Base-by-base conservation (phyloP, 2,329 filamentous ascomycete species). In the Coniella vitis region DNA sequence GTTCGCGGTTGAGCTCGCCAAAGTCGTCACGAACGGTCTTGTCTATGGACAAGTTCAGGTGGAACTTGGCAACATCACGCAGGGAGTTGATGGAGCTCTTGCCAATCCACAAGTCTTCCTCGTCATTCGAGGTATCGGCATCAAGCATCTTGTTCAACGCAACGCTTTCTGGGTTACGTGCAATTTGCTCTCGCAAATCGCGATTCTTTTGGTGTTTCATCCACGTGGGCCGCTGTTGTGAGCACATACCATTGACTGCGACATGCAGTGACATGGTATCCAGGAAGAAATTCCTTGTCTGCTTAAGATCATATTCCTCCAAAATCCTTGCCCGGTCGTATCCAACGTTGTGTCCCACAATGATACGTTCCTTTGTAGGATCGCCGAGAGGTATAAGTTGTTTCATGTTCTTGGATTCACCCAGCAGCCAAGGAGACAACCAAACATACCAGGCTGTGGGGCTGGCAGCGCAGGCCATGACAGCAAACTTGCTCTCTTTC, bases 181-280 rank as follows among this genome's bases (percentile, higher is more conserved):
- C 79, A 41, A 91, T 82, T 60, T 84, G 86, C 54, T 96, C 90
- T 43, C 88, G 76, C 39, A 91, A 61, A 61, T 97, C 91, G 50
- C 85, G 78, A 56, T 85, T 89, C 69, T 98, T 98, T 63, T 89
- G 87, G 65, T 95, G 88, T 65, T 88, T 94, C 84, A 96, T 90
- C 93, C 93, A 98, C 0, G 88, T 95, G 8, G 94, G 93, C 43
- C 93, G 80, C 65, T 98, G 93, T 56, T 87, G 84, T 19, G 93
- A 97, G 67, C 93, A 98, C 93, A 98, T 98, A 54, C 93, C 93
- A 63, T 98, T 98, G 20, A 95, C 91, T 2, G 94, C 94, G 7
- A 95, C 91, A 63, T 98, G 93, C 17, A 98, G 72, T 2, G 91
- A 97, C 93, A 98, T 98, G 25, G 93, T 98, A 64, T 98, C 93